Conservation (phyloP, 2,329 filamentous ascomycete species). For the Diplocarpon mali region DNA sequence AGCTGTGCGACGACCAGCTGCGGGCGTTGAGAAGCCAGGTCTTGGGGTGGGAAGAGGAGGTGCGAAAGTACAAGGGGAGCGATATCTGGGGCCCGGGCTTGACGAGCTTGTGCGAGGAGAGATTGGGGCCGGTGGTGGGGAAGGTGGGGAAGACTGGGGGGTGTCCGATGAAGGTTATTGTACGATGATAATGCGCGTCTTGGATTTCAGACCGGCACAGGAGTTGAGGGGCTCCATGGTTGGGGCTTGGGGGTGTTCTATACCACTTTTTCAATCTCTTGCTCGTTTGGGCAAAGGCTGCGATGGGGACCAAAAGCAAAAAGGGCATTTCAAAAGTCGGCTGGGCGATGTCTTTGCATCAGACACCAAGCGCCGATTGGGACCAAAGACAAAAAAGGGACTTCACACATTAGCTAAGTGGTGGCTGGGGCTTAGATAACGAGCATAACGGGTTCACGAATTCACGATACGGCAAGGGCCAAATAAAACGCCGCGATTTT, state of each 20-base stretch:
- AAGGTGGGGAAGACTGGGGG: not conserved
- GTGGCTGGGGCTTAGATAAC: no score
- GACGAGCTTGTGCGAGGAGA: conserved; percentile 14
- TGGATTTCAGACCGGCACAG: not conserved
- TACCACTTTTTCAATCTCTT: no score
- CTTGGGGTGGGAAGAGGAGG: conserved; percentile 34
- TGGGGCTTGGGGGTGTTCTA: not conserved
- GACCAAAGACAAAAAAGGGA: no score
- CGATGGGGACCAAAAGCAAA: no score
- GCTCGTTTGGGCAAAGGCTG: no score
- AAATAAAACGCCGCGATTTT: no score
- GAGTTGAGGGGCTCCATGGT: not conserved
- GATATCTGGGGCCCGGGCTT: conserved; percentile 30
- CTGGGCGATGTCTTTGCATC: no score
- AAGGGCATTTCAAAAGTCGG: no score
- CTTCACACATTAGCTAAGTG: no score
- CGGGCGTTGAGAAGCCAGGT: conserved; percentile 33
- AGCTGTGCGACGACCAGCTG: conserved; percentile 32
- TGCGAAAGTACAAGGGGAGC: conserved; percentile 34
- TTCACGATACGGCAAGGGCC: no score
- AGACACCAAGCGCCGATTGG: no score
- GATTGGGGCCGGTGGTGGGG: not conserved
- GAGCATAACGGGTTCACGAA: no score
- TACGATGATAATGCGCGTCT: not conserved
- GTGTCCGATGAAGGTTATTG: not conserved